Percentiles rank a stretch among this genome's conserved stretches.
These are phyloP conservation scores for Emericellopsis atlantica DNA, from an alignment of 2,329 filamentous ascomycete species.

Conservation along the genomic window DNA sequence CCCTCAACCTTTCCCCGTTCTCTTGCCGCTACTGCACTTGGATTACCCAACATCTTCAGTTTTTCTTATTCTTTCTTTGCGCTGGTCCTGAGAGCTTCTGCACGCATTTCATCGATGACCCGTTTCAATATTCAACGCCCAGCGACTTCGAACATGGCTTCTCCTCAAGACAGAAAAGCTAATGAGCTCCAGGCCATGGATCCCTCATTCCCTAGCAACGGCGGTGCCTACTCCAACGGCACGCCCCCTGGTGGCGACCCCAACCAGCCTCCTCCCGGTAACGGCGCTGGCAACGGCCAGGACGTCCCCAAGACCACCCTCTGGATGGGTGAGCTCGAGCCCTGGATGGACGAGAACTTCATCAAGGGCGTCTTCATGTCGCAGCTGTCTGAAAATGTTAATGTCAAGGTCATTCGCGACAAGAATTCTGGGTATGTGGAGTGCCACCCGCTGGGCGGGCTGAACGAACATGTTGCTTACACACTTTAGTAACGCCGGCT, in stretches of 20 bases:
- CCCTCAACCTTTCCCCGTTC: too few relatives aligned
- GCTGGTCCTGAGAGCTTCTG: too few relatives aligned
- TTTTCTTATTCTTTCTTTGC: too few relatives aligned
- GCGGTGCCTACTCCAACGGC: conserved; percentile 21
- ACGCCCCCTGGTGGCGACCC: conserved; percentile 25
- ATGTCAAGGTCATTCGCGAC: conserved; percentile 99
- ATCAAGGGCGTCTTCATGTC: conserved; percentile 85
- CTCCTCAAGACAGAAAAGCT: too few relatives aligned
- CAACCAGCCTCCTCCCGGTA: conserved; percentile 18
- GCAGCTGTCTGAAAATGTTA: conserved; percentile 84
- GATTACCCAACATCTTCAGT: too few relatives aligned
- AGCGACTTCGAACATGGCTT: not conserved
- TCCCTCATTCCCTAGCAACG: conserved; percentile 13
- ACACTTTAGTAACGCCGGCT: conserved; percentile 70
- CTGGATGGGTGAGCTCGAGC: conserved; percentile 93
- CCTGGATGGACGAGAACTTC: conserved; percentile 99
- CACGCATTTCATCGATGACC: too few relatives aligned
- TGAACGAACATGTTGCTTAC: conserved; percentile 2
- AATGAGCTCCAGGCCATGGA: too few relatives aligned
- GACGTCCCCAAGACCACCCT: conserved; percentile 46
- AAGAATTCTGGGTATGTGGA: conserved; percentile 80
- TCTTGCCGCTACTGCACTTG: too few relatives aligned
- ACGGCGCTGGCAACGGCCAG: conserved; percentile 16
- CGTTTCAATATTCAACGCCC: too few relatives aligned
- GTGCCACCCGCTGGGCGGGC: not conserved